phyloP scores from a whole-genome alignment of 805 yeast genomes.

The Candida pini region DNA sequence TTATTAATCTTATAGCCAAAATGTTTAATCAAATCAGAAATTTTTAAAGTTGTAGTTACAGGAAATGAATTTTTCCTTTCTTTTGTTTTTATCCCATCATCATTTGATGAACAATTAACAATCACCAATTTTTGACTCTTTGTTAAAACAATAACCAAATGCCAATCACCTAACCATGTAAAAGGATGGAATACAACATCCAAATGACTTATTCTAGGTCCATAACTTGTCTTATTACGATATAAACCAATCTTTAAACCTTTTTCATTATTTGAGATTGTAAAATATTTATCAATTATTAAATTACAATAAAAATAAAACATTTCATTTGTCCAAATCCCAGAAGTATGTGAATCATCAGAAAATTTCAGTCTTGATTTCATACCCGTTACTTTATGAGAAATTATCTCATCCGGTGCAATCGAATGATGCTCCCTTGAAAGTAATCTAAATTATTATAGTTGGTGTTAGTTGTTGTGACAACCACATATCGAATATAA shows the following conservation, averaged over 20 bases:
- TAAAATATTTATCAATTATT: constrained; percentile 24
- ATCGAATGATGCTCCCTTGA: constrained; percentile 19
- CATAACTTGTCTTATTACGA: constrained; percentile 17
- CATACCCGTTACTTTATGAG: constrained; percentile 23
- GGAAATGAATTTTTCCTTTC: constrained; percentile 13
- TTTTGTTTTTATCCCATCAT: not conserved
- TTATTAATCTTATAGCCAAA: constrained; percentile 25
- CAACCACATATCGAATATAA: too few relatives aligned
- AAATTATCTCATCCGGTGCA: constrained; percentile 22
- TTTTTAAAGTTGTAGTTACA: constrained; percentile 16
- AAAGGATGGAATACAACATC: constrained; percentile 29
- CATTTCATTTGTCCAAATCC: constrained; percentile 26
- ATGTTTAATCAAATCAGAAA: constrained; percentile 23
- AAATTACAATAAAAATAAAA: constrained; percentile 25
- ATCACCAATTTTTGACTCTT: constrained; percentile 20
- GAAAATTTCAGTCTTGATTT: constrained; percentile 19
- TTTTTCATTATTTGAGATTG: constrained; percentile 5
- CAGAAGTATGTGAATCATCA: constrained; percentile 24
- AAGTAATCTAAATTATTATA: constrained; percentile 10
- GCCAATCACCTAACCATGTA: constrained; percentile 27
- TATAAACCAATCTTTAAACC: constrained; percentile 18
- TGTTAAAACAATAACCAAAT: constrained; percentile 27
- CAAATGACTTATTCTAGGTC: constrained; percentile 19
- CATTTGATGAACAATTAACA: constrained; percentile 22
- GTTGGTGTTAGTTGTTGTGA: not conserved